Base-by-base conservation (phyloP, 2,329 filamentous ascomycete species). In the Colletotrichum karsti region DNA sequence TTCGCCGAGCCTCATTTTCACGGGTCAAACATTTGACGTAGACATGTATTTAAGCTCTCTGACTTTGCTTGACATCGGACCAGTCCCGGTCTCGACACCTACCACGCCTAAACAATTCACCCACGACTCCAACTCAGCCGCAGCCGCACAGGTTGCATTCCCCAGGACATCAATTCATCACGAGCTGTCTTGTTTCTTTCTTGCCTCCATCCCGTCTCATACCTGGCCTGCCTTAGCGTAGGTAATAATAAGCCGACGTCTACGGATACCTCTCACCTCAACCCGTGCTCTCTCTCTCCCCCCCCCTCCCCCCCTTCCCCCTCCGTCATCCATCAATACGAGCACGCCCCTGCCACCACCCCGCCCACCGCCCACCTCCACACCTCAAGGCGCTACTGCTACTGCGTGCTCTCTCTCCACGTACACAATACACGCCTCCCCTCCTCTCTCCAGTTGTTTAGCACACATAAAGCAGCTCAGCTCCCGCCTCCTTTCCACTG, bases 381-480 rank as follows among this genome's bases (percentile, higher is more conserved):
- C 66, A 48, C 63, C 66, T 30, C 30, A n/a, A 22, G 35, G 30
- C 55, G 26, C 44, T 20, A 55, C 62, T 61, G 37, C 62, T 56
- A 69, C 66, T 65, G 60, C 54, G 61, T 68, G 51, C 50, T 54
- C 66, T 66, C 60, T n/a, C n/a, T 62, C 66, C 63, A 69, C 66
- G 66, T 67, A 69, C 60, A 69, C 66, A 67, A 56, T 42, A 67
- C 62, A 44, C 62, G 35, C 66, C 66, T 67, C 64, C 68, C 70
- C 60, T 53, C 46, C 54, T 50, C 46, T 54, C 44, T 56, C 55
- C 51, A 24, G 28, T 55, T 53, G 53, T 54, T 58, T 50, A 28
- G 18, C 63, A 66, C 62, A 67, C 60, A 71, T 66, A 70, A 71
- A 71, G 70, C 69, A 77, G 71, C 69, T 53, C 67, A 69, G 67